phyloP scores from a whole-genome alignment of 768 basidiomycete genomes.

The Symmetrospora coprosmae region DNA sequence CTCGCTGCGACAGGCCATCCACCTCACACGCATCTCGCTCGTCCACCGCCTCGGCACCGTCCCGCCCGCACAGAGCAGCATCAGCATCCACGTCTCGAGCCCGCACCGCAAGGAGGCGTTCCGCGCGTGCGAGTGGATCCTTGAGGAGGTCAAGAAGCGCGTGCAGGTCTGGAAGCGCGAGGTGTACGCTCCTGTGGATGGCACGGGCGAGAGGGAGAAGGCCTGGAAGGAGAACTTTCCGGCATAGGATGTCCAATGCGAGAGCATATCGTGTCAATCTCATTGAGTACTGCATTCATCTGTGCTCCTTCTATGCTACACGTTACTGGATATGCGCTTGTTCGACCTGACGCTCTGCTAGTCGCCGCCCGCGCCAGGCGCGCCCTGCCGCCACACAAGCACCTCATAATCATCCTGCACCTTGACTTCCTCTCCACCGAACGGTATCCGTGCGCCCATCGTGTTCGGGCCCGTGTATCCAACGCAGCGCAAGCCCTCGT shows the following conservation, averaged over 20 bases:
- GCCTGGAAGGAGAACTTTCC: conserved; percentile 34
- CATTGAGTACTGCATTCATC: too few species aligned
- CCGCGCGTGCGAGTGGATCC: conserved; percentile 58
- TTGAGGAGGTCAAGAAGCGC: conserved; percentile 71
- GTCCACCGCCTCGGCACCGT: conserved; percentile 57
- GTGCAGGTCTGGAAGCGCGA: conserved; percentile 88
- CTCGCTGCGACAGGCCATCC: conserved; percentile 8
- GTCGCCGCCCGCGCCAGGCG: too few species aligned
- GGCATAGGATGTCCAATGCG: too few species aligned
- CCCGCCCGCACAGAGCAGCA: conserved; percentile 57
- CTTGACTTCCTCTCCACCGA: conserved; percentile 6
- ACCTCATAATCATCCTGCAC: background rate
- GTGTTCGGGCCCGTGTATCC: conserved; percentile 17
- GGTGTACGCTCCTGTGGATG: conserved; percentile 47
- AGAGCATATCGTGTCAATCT: too few species aligned
- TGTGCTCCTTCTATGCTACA: too few species aligned
- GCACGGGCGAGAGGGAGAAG: conserved; percentile 23
- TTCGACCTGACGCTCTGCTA: too few species aligned
- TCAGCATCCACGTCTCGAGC: conserved; percentile 48
- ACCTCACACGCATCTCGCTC: conserved; percentile 48
- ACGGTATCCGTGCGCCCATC: conserved; percentile 1
- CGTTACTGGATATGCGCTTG: too few species aligned
- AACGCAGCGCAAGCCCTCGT: conserved; percentile 12
- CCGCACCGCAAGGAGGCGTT: conserved; percentile 73
- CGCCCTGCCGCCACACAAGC: background rate